phyloP scores from a whole-genome alignment of 169 alveolate genomes.

The Eimeria falciformis region DNA sequence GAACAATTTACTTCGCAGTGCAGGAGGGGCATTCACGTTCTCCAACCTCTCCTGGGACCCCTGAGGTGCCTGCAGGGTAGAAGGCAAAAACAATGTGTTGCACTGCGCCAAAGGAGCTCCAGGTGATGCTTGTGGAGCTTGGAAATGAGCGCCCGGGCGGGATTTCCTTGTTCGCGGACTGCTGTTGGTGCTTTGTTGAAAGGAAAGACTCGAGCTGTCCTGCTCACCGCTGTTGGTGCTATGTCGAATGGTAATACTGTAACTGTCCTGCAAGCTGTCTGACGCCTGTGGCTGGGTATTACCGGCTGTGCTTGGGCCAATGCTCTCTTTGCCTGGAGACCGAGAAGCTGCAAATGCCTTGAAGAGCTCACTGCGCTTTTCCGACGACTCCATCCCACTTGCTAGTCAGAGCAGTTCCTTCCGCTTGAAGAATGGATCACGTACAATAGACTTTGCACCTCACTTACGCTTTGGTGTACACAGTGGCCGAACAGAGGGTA shows the following conservation, averaged over 20 bases:
- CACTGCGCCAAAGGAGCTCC: background rate
- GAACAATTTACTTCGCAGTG: no score
- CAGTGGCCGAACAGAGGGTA: no score
- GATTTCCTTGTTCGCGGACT: background rate
- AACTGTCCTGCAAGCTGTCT: background rate
- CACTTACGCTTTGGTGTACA: no score
- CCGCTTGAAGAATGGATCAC: no score
- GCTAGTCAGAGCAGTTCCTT: no score
- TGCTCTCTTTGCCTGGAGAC: no score
- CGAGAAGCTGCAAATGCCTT: no score
- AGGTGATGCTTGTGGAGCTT: constrained; percentile 14
- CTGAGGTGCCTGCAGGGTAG: constrained; percentile 2
- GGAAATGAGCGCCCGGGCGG: constrained; percentile 31
- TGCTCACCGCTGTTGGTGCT: background rate
- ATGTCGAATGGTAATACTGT: background rate
- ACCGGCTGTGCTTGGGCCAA: no score
- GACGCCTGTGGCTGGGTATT: background rate
- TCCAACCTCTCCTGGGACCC: background rate
- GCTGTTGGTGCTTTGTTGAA: background rate
- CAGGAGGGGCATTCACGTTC: background rate
- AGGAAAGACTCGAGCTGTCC: background rate
- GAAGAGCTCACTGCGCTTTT: no score
- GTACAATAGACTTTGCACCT: no score
- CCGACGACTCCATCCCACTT: no score
- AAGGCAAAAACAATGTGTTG: constrained; percentile 5